Conservation (phyloP, 177 flowering plant species). For the Vitis hybrid region DNA sequence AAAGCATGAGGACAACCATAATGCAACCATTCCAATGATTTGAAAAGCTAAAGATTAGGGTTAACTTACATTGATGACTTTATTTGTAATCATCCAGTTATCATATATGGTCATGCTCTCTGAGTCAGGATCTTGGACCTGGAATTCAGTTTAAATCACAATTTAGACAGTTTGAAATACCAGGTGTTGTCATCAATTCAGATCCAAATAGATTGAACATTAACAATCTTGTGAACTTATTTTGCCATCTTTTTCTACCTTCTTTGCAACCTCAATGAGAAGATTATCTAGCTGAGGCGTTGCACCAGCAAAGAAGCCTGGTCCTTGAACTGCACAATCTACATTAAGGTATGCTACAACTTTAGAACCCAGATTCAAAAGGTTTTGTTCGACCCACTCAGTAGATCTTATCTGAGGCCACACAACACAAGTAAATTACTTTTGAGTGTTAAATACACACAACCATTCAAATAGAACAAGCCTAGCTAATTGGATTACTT, state of each 20-base stretch:
- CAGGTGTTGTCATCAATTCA: conserved; percentile 2
- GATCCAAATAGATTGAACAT: not conserved
- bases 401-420: conserved; percentile 87
- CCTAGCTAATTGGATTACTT: no score
- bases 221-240: not conserved
- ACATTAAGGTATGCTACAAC: conserved; percentile 95
- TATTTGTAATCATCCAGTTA: conserved; percentile 47
- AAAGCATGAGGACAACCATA: not conserved
- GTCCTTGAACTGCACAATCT: conserved; percentile 99
- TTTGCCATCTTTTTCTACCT: conserved; percentile 39
- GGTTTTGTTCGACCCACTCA: conserved; percentile 97
- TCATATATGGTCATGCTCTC: conserved; percentile 50
- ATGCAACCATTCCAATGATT: not conserved
- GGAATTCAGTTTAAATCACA: conserved; percentile 20
- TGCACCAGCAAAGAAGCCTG: conserved; percentile 78
- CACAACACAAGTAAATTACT: not conserved
- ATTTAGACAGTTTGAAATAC: not conserved
- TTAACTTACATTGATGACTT: conserved; percentile 47
- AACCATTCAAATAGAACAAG: no score
- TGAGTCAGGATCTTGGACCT: conserved; percentile 86
- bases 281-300: conserved; percentile 94
- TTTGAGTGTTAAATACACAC: not conserved
- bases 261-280: conserved; percentile 68
- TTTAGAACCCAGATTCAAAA: conserved; percentile 62
- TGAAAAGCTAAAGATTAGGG: not conserved